Base-by-base conservation (phyloP, 805 yeast species). In the Candida sonorensis region DNA sequence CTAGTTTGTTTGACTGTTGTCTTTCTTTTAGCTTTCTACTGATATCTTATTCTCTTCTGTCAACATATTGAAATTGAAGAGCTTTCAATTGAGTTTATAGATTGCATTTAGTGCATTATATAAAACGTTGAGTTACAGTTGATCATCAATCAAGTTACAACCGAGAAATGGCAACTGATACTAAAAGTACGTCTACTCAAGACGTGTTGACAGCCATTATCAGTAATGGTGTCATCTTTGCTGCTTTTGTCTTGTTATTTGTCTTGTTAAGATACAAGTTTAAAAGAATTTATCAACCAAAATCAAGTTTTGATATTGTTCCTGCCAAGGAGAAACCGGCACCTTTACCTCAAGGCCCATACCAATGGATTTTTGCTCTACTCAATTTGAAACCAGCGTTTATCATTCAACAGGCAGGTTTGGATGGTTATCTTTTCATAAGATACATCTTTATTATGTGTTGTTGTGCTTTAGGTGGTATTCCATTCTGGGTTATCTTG, bases 351-450 rank as follows among this genome's bases (percentile, higher is more conserved):
- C 56, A 55, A 14, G 92, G 87, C 22, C 66, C 80, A 2, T 57
- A 77, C 51, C 62, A 69, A 20, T 88, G 97, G 97, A 36, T 87
- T 9, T 41, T 57, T 7, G 77, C 79, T 6, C 52, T 90, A 18
- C 46, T 83, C 30, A 59, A 69, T 29, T 78, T 82, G 50, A 74
- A 85, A 1, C 87, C 83, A 35, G 62, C 81, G 29, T 83, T 83
- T 50, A 67, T 88, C 34, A 74, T 90, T 37, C 77, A 80, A 43
- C 94, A 90, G 48, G 81, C 92, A 14, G 97, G 97, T 12, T 54
- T 90, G n/a, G 97, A 90, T 53, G 97, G 96, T 5, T 90, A 84
- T 62, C 79, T 92, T 51, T 90, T 88, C 55, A 60, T 87, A 40
- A 68, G 98, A 43, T 92, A 82, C 51, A 56, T 92, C 18, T 67